Conservation (phyloP, 1,284 basidiomycete species). For the Sanghuangporus sanghuang region DNA sequence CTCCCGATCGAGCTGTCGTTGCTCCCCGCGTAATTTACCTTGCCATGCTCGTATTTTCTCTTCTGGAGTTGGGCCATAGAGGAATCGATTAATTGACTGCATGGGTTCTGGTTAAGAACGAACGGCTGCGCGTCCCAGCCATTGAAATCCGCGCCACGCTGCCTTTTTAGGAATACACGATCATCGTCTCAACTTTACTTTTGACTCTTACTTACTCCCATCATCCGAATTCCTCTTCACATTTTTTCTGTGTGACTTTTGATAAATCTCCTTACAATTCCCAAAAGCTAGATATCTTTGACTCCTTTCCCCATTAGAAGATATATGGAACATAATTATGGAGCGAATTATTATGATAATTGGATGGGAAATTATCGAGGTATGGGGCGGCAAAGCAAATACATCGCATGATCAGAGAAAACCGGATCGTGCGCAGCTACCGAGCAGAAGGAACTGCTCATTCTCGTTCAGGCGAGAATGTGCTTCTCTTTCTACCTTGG, state of each 20-base stretch:
- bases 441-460: no score
- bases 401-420: no score
- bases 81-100: constrained; percentile 85
- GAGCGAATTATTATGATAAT: no score
- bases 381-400: no score
- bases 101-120: constrained; percentile 35
- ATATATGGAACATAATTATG: no score
- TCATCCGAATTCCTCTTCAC: neutral
- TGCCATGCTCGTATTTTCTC: constrained; percentile 91
- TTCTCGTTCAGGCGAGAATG: neutral
- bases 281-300: no score
- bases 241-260: neutral
- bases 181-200: neutral
- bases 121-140: neutral
- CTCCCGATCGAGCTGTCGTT: constrained; percentile 82
- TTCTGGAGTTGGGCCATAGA: constrained; percentile 93
- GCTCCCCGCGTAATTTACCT: constrained; percentile 72
- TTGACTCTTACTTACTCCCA: neutral
- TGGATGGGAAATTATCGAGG: no score
- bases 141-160: neutral
- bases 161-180: neutral
- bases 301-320: no score
- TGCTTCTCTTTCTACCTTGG: neutral
- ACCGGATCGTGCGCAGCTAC: no score
- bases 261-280: neutral